A percentile compares a stretch with the other conserved stretches of the same genome.
phyloP scores from a whole-genome alignment of 495 filamentous ascomycete species.

The Bombardia bombarda region DNA sequence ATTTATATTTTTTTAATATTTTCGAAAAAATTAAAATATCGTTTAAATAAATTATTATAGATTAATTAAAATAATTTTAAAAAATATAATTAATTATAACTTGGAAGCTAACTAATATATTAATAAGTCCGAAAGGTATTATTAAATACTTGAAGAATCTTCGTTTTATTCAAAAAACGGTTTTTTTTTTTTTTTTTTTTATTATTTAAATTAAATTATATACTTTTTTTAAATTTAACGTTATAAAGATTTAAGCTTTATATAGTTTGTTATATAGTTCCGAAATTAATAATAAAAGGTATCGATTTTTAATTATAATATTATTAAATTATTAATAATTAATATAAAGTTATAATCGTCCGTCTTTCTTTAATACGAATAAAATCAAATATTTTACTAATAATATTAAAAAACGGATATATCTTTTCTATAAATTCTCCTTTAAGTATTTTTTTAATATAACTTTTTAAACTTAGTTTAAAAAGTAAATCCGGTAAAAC shows the following conservation, averaged over 20 bases:
- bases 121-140: not conserved
- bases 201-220: not conserved
- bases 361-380: too few species aligned
- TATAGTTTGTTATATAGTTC: not conserved
- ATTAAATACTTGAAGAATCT: not conserved
- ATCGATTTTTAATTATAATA: conserved; percentile 1
- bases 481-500: too few species aligned
- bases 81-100: too few species aligned
- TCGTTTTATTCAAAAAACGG: not conserved
- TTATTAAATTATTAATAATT: not conserved
- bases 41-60: too few species aligned
- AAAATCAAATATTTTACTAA: too few species aligned
- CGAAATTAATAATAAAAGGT: not conserved
- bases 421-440: too few species aligned
- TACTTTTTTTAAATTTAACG: not conserved
- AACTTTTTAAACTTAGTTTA: too few species aligned
- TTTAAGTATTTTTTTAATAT: too few species aligned
- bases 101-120: not conserved
- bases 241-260: not conserved
- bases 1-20: too few species aligned
- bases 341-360: not conserved
- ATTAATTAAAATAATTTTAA: too few species aligned
- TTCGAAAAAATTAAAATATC: too few species aligned
- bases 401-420: too few species aligned
- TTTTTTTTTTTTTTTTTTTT: not conserved